phyloP scores from a whole-genome alignment of 164 flowering plant species.

The Warburgia ugandensis region DNA sequence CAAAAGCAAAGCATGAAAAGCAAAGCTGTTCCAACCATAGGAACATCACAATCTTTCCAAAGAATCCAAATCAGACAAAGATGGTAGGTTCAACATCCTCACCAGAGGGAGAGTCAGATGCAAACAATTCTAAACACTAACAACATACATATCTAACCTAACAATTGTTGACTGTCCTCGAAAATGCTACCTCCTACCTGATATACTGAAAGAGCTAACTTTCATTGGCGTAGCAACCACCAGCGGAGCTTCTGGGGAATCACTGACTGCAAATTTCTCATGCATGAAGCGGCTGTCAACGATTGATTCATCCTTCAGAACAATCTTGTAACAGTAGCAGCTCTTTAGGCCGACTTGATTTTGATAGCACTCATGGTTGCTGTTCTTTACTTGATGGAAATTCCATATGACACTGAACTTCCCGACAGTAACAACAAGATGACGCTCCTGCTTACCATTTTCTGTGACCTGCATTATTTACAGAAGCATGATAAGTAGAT shows the following conservation, averaged over 20 bases:
- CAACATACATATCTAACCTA: too few relatives aligned
- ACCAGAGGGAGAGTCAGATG: too few relatives aligned
- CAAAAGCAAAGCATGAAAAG: too few relatives aligned
- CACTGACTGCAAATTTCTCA: constrained; percentile 65
- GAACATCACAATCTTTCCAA: too few relatives aligned
- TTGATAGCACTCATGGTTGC: constrained; percentile 79
- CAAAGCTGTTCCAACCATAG: too few relatives aligned
- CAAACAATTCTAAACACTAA: too few relatives aligned
- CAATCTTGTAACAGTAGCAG: constrained; percentile 92
- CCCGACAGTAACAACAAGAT: constrained; percentile 87
- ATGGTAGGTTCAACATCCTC: too few relatives aligned
- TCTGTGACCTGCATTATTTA: constrained; percentile 53
- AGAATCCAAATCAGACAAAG: too few relatives aligned
- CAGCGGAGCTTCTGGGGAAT: constrained; percentile 92
- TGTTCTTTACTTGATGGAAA: constrained; percentile 82
- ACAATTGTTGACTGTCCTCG: too few relatives aligned
- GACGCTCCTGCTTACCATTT: constrained; percentile 82
- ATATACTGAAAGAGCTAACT: constrained; percentile 90
- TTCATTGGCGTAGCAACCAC: constrained; percentile 94
- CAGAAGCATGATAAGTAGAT: not conserved
- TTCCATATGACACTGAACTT: constrained; percentile 88
- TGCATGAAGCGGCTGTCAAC: constrained; percentile 97
- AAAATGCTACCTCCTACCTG: constrained; percentile 40
- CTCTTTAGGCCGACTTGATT: constrained; percentile 88
- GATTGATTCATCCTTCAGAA: constrained; percentile 81